Base-by-base conservation (phyloP, 805 yeast species). In the Candida dendrica region DNA sequence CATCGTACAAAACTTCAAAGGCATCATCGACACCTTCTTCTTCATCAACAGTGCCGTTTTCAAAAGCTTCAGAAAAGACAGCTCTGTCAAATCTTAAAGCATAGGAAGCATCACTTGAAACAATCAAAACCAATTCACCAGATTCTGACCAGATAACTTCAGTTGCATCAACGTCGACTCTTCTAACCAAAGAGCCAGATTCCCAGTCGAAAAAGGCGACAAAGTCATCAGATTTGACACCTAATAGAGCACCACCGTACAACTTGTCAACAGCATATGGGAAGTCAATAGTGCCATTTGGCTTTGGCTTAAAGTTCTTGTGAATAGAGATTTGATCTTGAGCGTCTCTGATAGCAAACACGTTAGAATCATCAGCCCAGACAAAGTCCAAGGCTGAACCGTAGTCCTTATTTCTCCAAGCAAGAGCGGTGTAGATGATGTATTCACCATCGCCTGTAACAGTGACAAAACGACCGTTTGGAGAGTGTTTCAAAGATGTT, bases 381-480 rank as follows among this genome's bases (percentile, higher is more conserved):
- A 79, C 95, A 61, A 95, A 88, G 58, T 89, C 97, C 42, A 79
- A 66, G 17, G 95, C 96, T 43, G 77, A 74, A 48, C 98, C 98
- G 63, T 85, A 93, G 39, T 89, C 74, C 68, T 89, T 93, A 57
- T 91, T 89, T 69, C 98, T 80, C 98, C 98, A 93, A 1, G 98
- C 98, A 55, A 93, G 75, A 2, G 98, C 91, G 2, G 98, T 90
- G 66, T 91, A 93, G 42, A 93, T 83, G 53, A 91, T 87, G 62
- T 88, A 91, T 65, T 93, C 99, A 46, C 96, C 97, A 66, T 93
- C 98, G 59, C 99, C 99, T 37, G 91, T 84, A 39, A 93, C 96
- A 22, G 98, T 84, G 33, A 90, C 97, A 61, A 85, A 93, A 64
- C 96, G 80, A 49, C 99, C 99, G 60, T 93, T 93, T 48, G 98